A percentile compares a stretch with the other conserved stretches of the same genome.
These are phyloP conservation scores for Lactifluus rugatus DNA, from an alignment of 768 basidiomycete species.

Conservation along the genomic window DNA sequence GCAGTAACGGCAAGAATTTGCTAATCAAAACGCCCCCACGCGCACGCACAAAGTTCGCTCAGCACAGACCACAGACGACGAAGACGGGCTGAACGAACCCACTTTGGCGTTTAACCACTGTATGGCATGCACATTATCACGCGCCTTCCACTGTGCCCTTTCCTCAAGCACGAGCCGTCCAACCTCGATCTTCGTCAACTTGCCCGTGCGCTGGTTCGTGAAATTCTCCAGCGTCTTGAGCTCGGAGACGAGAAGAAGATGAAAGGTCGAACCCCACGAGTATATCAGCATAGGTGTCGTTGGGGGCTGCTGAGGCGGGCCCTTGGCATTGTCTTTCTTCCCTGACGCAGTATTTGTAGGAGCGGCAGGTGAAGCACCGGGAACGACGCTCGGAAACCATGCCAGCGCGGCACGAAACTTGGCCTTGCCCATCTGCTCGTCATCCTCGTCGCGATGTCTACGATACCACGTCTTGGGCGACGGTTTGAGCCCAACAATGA, in stretches of 20 bases:
- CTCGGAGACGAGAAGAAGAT: conserved; percentile 59
- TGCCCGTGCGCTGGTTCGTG: conserved; percentile 49
- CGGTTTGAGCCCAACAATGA: conserved; percentile 89
- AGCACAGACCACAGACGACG: not conserved
- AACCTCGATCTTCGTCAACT: conserved; percentile 46
- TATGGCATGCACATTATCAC: conserved; percentile 56
- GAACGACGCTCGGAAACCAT: conserved; percentile 67
- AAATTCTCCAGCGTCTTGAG: conserved; percentile 40
- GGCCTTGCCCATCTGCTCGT: conserved; percentile 33
- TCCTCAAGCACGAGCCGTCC: conserved; percentile 59
- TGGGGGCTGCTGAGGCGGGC: conserved; percentile 17
- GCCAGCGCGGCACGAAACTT: conserved; percentile 56
- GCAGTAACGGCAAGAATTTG: conserved; percentile 60
- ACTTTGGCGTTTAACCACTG: conserved; percentile 89
- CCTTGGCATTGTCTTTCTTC: conserved; percentile 24
- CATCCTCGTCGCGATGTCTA: conserved; percentile 44
- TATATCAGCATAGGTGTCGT: conserved; percentile 66
- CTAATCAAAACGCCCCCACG: no score
- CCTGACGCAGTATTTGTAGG: conserved; percentile 16
- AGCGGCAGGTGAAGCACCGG: no score
- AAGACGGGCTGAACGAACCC: conserved; percentile 34
- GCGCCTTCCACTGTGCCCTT: conserved; percentile 47
- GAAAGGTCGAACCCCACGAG: conserved; percentile 69
- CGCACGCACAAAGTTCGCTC: not conserved
- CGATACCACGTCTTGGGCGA: conserved; percentile 89